Base-by-base conservation (phyloP, 2,329 filamentous ascomycete genomes). In the Coleophoma eucalyptorum region DNA sequence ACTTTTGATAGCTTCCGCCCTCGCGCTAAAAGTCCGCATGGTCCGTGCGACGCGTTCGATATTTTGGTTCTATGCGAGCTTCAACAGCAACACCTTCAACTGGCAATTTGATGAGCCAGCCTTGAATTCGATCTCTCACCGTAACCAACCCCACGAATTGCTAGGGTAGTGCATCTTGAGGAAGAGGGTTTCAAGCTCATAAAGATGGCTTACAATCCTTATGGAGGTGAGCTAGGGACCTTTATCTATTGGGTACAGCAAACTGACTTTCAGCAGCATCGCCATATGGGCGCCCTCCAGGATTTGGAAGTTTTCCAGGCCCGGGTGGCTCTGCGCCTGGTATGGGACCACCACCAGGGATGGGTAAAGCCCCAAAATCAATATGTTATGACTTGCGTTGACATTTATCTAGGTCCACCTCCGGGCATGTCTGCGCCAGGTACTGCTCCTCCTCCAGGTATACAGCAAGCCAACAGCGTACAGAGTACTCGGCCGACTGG, bases 391-490 rank as follows among this genome's bases (percentile, higher is more conserved):
- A 12, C 31, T 12, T 15, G 49, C 46, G 18, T 56, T 61, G 57
- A 60, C 37, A 46, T 44, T 13, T 12, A 41, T 34, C 12, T 44
- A 90, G 87, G 82, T 69, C 80, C 86, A 70, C 87, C 89, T 66
- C 88, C 89, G 74, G 89, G 87, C 74, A 89, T 90, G 81, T 80
- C 86, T 67, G 84, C 84, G 69, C 91, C 91, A 63, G 91, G 90
- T 67, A 89, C 91, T 68, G 84, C 81, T 67, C 83, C 86, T 65
- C 84, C 88, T 58, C 87, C 88, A 52, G 89, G 89, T 69, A 81
- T 93, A 70, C 86, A 87, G 67, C 87, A 87, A 75, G 77, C 83
- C 65, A 89, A 82, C 69, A 77, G 78, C 67, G 79, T 85, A 62
- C 87, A 89, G 75, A 81, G 88, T 73, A 89, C 86, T 74, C 85